Conservation (phyloP, 2,329 filamentous ascomycete genomes). For the Dothiorella sarmentorum region DNA sequence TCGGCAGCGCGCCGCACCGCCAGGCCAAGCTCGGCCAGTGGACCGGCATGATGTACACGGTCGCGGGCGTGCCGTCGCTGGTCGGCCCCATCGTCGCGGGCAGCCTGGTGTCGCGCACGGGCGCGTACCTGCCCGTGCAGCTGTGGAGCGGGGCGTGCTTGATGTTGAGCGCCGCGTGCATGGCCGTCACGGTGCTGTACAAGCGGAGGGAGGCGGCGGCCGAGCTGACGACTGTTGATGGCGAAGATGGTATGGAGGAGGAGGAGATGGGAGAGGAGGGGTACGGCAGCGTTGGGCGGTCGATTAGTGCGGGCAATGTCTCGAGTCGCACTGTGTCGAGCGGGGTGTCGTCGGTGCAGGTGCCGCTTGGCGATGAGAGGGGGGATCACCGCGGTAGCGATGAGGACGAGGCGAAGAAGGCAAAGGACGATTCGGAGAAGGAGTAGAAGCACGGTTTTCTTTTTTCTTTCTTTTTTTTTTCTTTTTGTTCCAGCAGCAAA, state of each 20-base stretch:
- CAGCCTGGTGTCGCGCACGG: conserved; percentile 41
- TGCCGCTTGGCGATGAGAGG: background rate
- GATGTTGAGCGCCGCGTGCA: conserved; percentile 41
- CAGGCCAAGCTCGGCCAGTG: conserved; percentile 48
- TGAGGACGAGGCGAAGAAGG: background rate
- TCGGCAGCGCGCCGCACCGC: conserved; percentile 31
- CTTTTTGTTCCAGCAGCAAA: too few species aligned
- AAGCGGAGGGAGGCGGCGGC: background rate
- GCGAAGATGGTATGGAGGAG: too few species aligned
- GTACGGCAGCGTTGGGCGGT: background rate
- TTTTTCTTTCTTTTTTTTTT: too few species aligned
- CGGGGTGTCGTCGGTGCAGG: background rate
- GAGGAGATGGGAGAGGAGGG: too few species aligned
- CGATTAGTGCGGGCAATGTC: background rate
- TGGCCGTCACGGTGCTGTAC: conserved; percentile 33
- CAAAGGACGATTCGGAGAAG: background rate
- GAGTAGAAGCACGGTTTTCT: background rate
- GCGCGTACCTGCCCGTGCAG: conserved; percentile 45
- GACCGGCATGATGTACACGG: conserved; percentile 53
- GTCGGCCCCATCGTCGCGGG: conserved; percentile 48
- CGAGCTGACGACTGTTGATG: too few species aligned
- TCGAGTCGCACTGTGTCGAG: conserved; percentile 10
- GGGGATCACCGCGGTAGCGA: background rate
- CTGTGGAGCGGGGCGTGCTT: conserved; percentile 46
- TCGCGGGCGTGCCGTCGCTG: conserved; percentile 44